A percentile compares a stretch with the other conserved stretches of the same genome.
phyloP scores from a whole-genome alignment of 2,329 filamentous ascomycete species.

The Allantophomopsis lycopodina region DNA sequence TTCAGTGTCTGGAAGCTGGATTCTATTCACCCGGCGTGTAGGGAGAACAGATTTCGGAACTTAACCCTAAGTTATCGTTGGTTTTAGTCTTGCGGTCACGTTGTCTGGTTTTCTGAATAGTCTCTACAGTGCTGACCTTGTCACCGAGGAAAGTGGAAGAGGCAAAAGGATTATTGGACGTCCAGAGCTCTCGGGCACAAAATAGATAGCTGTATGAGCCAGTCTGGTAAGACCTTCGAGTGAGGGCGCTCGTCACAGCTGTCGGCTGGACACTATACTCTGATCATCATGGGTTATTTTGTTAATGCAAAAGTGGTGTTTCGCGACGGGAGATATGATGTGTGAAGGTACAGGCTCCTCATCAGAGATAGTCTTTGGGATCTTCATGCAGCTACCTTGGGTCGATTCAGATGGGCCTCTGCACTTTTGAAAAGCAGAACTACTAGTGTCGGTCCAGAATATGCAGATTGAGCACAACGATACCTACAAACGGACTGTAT shows the following conservation, averaged over 20 bases:
- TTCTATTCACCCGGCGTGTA: slow-evolving; percentile 24
- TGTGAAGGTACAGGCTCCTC: slow-evolving; percentile 27
- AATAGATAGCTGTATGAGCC: slow-evolving; percentile 61
- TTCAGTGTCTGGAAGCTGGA: slow-evolving; percentile 24
- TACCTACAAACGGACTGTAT: slow-evolving; percentile 19
- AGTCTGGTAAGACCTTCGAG: slow-evolving; percentile 60
- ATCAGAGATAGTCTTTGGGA: slow-evolving; percentile 34
- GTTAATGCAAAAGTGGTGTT: slow-evolving; percentile 23
- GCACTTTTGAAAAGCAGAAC: slow-evolving; percentile 10
- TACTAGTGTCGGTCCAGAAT: slow-evolving; percentile 3
- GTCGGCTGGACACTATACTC: slow-evolving; percentile 52
- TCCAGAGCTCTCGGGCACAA: slow-evolving; percentile 40
- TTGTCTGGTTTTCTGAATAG: slow-evolving; percentile 60
- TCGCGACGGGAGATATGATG: slow-evolving; percentile 19
- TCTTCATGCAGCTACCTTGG: slow-evolving; percentile 20
- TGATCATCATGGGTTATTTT: slow-evolving; percentile 46
- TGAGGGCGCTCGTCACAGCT: slow-evolving; percentile 64
- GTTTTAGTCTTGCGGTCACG: slow-evolving; percentile 65
- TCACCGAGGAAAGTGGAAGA: slow-evolving; percentile 27
- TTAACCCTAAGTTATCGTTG: slow-evolving; percentile 86
- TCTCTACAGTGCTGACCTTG: slow-evolving; percentile 17
- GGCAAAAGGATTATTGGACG: slow-evolving; percentile 36
- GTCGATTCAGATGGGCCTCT: slow-evolving; percentile 11
- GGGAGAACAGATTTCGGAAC: slow-evolving; percentile 65
- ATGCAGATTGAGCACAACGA: slow-evolving; percentile 16